Evolutionary conservation across 1,284 basidiomycete genomes (phyloP).

Genomic region (Cutaneotrichosporon cavernicola): DNA sequence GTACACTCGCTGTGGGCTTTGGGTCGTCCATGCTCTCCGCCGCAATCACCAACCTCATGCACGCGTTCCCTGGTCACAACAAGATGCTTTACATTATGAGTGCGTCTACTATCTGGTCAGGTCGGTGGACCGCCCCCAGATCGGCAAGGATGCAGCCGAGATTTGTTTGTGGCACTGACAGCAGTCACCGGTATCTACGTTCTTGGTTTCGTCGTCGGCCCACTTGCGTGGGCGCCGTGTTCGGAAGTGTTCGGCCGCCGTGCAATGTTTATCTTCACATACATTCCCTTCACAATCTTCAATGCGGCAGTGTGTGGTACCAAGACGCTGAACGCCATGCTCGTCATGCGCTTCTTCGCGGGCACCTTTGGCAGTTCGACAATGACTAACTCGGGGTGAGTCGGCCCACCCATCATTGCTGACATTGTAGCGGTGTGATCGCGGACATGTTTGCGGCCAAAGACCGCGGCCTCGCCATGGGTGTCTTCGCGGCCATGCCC

Average conservation of each 20-base stretch:
- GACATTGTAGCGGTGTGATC: conserved; percentile 42
- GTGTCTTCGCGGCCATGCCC: conserved; percentile 57
- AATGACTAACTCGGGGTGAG: conserved; percentile 53
- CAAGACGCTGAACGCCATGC: conserved; percentile 50
- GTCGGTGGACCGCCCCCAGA: not conserved
- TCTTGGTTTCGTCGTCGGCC: conserved; percentile 26
- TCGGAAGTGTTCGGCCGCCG: conserved; percentile 45
- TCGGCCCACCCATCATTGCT: not conserved
- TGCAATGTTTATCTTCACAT: conserved; percentile 51
- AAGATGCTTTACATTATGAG: conserved; percentile 33
- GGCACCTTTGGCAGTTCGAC: conserved; percentile 53
- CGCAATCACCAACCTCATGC: conserved; percentile 28
- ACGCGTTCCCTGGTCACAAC: conserved; percentile 30
- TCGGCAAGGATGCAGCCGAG: not conserved
- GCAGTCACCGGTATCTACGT: conserved; percentile 25
- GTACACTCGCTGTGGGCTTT: conserved; percentile 31
- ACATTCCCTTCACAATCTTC: conserved; percentile 53
- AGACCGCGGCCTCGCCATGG: conserved; percentile 52
- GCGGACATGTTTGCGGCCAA: conserved; percentile 52
- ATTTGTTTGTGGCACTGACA: not conserved
- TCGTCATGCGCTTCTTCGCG: conserved; percentile 54
- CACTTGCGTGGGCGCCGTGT: conserved; percentile 38
- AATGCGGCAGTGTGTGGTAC: conserved; percentile 52
- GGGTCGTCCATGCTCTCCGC: conserved; percentile 34
- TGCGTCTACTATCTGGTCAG: not conserved